These are phyloP conservation scores for Grigorovia jiainica DNA, from an alignment of 805 yeast genomes.

Conservation along the genomic window DNA sequence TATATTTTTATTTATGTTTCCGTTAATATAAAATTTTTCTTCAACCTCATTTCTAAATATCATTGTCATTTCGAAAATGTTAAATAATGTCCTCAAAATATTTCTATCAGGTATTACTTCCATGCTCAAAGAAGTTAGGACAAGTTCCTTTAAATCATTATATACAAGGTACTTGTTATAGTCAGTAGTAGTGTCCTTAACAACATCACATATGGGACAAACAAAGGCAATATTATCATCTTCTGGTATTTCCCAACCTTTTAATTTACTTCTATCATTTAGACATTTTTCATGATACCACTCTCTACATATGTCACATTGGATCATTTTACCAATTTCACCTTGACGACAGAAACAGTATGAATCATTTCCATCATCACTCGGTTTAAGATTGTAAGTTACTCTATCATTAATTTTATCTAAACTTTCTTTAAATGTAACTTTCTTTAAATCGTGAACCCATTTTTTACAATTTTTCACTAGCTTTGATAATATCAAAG, in stretches of 20 bases:
- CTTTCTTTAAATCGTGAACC: conserved; percentile 5
- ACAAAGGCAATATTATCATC: conserved; percentile 33
- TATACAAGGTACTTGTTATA: conserved; percentile 7
- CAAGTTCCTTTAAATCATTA: conserved; percentile 10
- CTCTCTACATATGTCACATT: conserved; percentile 59
- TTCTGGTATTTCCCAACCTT: conserved; percentile 21
- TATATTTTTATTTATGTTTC: conserved; percentile 13
- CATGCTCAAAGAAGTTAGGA: conserved; percentile 13
- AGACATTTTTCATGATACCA: conserved; percentile 64
- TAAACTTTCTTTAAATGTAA: conserved; percentile 5
- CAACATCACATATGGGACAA: conserved; percentile 46
- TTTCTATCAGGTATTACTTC: conserved; percentile 15
- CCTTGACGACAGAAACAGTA: conserved; percentile 57
- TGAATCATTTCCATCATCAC: conserved; percentile 5
- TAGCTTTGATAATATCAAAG: conserved; percentile 9
- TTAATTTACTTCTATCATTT: conserved; percentile 25
- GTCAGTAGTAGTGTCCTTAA: conserved; percentile 3
- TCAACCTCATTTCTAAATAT: conserved; percentile 10
- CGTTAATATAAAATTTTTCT: conserved; percentile 9
- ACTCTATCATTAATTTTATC: conserved; percentile 4
- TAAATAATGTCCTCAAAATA: conserved; percentile 8
- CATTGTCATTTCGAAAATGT: conserved; percentile 8
- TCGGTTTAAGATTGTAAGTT: conserved; percentile 14
- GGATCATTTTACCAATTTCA: conserved; percentile 58
- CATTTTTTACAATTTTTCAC: conserved; percentile 10